A percentile compares a stretch with the other conserved stretches of the same genome.
phyloP scores from a whole-genome alignment of 148 eudicot genomes.

The Persicaria tinctoria region DNA sequence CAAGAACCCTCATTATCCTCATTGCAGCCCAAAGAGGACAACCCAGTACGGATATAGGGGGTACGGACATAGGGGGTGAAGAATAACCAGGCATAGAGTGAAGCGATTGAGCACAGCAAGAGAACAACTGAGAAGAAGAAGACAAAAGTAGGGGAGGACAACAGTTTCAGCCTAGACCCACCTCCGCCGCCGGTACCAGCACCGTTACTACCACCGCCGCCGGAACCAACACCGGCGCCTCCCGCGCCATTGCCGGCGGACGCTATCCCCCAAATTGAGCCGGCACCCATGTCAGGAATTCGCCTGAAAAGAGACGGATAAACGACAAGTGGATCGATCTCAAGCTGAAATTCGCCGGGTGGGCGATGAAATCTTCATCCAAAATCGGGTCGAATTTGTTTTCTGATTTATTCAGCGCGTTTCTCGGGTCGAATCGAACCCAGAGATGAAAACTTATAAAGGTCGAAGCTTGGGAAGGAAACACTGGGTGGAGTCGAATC shows the following conservation, averaged over 20 bases:
- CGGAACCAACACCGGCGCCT: slow-evolving; percentile 6
- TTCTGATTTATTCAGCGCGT: not conserved
- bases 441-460: not conserved
- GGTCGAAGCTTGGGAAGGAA: not conserved
- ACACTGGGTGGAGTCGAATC: slow-evolving; percentile 6
- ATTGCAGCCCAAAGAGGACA: slow-evolving; percentile 39
- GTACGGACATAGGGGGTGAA: slow-evolving; percentile 38
- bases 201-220: slow-evolving; percentile 12
- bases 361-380: not conserved
- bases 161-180: slow-evolving; percentile 21
- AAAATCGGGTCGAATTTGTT: not conserved
- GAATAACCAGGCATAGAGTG: slow-evolving; percentile 49
- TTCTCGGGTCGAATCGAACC: not conserved
- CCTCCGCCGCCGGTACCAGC: slow-evolving; percentile 10
- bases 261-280: slow-evolving; percentile 6
- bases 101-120: slow-evolving; percentile 45
- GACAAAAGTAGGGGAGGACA: slow-evolving; percentile 29
- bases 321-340: not conserved
- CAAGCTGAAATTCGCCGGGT: not conserved
- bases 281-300: slow-evolving; percentile 2
- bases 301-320: not conserved
- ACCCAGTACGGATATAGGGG: slow-evolving; percentile 21
- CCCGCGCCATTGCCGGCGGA: slow-evolving; percentile 11
- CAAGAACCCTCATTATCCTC: slow-evolving; percentile 87
- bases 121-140: slow-evolving; percentile 39